phyloP scores from a whole-genome alignment of 2,329 filamentous ascomycete genomes.

The Xylaria sp. region DNA sequence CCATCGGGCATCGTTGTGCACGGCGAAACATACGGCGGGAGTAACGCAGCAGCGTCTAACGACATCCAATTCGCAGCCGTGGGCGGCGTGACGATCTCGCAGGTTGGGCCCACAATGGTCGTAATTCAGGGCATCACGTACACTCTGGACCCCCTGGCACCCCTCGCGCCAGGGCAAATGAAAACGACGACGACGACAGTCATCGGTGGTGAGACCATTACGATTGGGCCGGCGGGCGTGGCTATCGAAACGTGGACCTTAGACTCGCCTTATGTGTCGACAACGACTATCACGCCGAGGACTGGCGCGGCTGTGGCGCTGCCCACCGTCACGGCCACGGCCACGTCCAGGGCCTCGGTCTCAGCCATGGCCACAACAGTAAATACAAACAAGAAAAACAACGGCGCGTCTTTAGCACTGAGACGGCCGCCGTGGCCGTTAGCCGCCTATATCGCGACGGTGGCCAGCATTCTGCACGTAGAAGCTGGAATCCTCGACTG shows the following conservation, averaged over 20 bases:
- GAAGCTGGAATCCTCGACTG: slow-evolving; percentile 37
- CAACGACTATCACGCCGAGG: slow-evolving; percentile 54
- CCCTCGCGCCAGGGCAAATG: slow-evolving; percentile 51
- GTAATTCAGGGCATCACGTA: slow-evolving; percentile 64
- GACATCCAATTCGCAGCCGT: slow-evolving; percentile 60
- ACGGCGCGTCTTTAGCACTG: slow-evolving; percentile 31
- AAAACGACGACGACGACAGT: slow-evolving; percentile 58
- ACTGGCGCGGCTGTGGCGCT: slow-evolving; percentile 39
- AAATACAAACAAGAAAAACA: slow-evolving; percentile 37
- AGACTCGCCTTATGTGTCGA: slow-evolving; percentile 58
- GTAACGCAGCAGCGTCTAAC: slow-evolving; percentile 47
- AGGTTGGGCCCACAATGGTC: slow-evolving; percentile 59
- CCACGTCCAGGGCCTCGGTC: slow-evolving; percentile 33
- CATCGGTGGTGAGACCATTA: slow-evolving; percentile 62
- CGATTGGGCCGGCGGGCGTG: slow-evolving; percentile 62
- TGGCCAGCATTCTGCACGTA: slow-evolving; percentile 51
- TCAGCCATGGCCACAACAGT: slow-evolving; percentile 26
- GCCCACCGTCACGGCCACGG: slow-evolving; percentile 36
- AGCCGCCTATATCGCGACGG: slow-evolving; percentile 53
- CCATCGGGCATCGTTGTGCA: slow-evolving; percentile 57
- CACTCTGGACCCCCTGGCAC: slow-evolving; percentile 55
- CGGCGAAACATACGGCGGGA: slow-evolving; percentile 58
- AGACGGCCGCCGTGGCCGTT: slow-evolving; percentile 35
- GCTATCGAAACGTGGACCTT: slow-evolving; percentile 59
- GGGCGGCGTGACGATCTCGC: slow-evolving; percentile 64